Evolutionary conservation across 495 filamentous ascomycete species (phyloP).

Genomic region (Neurospora sp.): DNA sequence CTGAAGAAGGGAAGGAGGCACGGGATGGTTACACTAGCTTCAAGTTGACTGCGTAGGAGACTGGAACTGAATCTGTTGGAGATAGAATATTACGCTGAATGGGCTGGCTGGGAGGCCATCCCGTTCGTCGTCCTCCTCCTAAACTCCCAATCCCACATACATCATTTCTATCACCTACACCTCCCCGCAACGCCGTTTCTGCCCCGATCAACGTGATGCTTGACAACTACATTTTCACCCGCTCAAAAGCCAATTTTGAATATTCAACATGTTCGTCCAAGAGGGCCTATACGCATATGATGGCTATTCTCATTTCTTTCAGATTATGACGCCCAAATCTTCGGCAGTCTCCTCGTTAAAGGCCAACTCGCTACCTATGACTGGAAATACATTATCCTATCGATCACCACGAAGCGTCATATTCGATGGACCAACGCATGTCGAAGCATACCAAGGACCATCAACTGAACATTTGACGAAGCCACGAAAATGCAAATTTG

Average conservation of each 20-base stretch:
- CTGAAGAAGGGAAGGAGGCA: too few species aligned
- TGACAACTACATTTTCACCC: not conserved
- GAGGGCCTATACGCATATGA: not conserved
- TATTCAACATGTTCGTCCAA: not conserved
- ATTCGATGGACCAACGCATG: too few species aligned
- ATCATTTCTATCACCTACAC: not conserved
- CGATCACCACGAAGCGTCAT: too few species aligned
- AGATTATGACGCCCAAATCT: not conserved
- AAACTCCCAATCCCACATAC: not conserved
- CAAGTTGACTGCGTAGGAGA: too few species aligned
- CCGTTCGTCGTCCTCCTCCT: too few species aligned
- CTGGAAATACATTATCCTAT: not conserved
- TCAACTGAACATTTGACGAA: too few species aligned
- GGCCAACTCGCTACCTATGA: not conserved
- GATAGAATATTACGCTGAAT: too few species aligned
- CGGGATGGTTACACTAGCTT: too few species aligned
- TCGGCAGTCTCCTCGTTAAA: not conserved
- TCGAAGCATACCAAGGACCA: too few species aligned
- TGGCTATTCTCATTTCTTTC: not conserved
- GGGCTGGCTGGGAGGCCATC: too few species aligned
- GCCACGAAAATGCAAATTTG: not conserved
- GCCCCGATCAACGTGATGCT: not conserved
- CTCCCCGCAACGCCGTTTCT: not conserved
- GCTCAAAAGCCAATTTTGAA: not conserved
- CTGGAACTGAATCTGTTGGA: too few species aligned